These are phyloP conservation scores for Galerina marginata DNA, from an alignment of 768 basidiomycete species.

Conservation along the genomic window DNA sequence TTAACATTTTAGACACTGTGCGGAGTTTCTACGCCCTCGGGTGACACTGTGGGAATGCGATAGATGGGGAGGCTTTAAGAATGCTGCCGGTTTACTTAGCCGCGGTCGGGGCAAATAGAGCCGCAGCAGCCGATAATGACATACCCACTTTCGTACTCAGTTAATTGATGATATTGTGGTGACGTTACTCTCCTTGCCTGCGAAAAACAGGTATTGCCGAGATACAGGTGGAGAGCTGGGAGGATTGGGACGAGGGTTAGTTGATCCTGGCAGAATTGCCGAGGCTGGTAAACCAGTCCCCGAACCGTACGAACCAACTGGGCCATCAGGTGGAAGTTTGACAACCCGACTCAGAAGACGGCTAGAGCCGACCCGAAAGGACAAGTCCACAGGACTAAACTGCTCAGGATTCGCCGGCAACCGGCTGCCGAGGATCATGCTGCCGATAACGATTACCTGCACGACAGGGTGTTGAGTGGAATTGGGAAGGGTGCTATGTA, in stretches of 20 bases:
- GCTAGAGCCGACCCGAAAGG: not conserved
- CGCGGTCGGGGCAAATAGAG: not conserved
- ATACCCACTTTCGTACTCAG: not conserved
- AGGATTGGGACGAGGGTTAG: not conserved
- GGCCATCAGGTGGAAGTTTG: not conserved
- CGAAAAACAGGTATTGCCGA: not conserved
- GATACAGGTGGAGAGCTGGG: not conserved
- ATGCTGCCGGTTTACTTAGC: not conserved
- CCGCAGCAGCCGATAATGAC: not conserved
- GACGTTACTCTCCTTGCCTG: not conserved
- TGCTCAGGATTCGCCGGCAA: not conserved
- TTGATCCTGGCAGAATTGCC: not conserved
- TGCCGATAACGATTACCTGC: constrained; percentile 1
- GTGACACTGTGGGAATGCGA: not conserved
- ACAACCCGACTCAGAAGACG: not conserved
- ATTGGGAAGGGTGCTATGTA: not conserved
- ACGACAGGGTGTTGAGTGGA: not conserved
- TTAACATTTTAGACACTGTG: too few relatives aligned
- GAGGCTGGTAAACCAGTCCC: constrained; percentile 3
- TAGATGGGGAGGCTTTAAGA: not conserved
- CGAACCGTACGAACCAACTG: not conserved
- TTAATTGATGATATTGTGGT: not conserved
- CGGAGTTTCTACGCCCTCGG: not conserved
- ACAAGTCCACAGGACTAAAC: not conserved
- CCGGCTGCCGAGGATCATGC: not conserved